phyloP scores from a whole-genome alignment of 805 yeast genomes.

The Peterozyma xylosa region DNA sequence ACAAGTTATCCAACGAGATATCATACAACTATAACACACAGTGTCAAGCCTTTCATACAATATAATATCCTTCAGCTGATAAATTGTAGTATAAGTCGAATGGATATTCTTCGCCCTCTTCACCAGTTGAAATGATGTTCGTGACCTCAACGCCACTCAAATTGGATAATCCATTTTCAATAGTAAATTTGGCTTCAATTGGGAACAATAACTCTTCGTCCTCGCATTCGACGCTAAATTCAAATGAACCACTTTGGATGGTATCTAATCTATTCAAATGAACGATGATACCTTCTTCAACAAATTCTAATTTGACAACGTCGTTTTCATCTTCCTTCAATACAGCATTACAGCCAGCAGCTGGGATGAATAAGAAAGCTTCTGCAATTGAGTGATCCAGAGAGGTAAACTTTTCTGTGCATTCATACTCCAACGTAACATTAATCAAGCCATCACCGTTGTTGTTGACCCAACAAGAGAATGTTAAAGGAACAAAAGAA shows the following conservation, averaged over 20 bases:
- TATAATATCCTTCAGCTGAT: constrained; percentile 50
- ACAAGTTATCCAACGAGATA: too few species aligned
- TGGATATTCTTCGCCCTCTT: constrained; percentile 47
- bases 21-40: too few species aligned
- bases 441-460: constrained; percentile 54
- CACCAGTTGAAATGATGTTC: constrained; percentile 43
- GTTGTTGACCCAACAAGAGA: constrained; percentile 79
- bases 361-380: constrained; percentile 57
- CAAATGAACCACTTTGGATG: constrained; percentile 64
- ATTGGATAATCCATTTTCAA: constrained; percentile 38
- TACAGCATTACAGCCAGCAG: constrained; percentile 46
- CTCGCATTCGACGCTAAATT: constrained; percentile 65
- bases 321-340: constrained; percentile 46
- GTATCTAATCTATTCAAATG: constrained; percentile 43
- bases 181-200: constrained; percentile 59
- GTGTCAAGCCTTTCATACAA: constrained; percentile 25
- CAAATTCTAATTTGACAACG: constrained; percentile 47
- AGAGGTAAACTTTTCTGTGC: constrained; percentile 31
- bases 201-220: constrained; percentile 89
- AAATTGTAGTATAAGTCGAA: constrained; percentile 58
- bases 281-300: constrained; percentile 68
- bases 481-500: constrained; percentile 53
- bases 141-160: constrained; percentile 62
- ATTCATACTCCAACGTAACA: constrained; percentile 86
- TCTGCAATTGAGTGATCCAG: constrained; percentile 42